Evolutionary conservation across 2,329 filamentous ascomycete species (phyloP), one percentile per base, ranked within the genome.

Genomic region (Colletotrichum salicis): DNA sequence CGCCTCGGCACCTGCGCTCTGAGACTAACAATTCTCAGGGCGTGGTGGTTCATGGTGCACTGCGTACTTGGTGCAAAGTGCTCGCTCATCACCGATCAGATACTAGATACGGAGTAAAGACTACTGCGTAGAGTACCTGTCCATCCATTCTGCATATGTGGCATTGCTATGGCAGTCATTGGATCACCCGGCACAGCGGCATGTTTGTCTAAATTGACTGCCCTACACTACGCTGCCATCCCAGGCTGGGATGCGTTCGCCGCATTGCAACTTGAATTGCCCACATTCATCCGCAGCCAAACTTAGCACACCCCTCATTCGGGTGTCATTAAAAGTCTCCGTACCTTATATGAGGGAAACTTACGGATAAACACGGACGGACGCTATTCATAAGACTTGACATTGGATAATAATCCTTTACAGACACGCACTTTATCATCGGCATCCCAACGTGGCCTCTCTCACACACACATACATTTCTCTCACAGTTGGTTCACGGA

Each of bases 161-260:
- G n/a, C 41, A 48, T 48, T 48, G 41, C 41, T 48, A 22, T 22
- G n/a, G 24, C 41, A 56, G 35, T 19, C 31, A 60, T 48, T 63
- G 60, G 48, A 52, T n/a, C 48, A n/a, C 27, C 15, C 67, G 57
- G 52, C 68, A 67, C 13, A 51, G 24, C 68, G 65, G 64, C 69
- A 71, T 68, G 64, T 71, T 64, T 59, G 64, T 71, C 52, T 54
- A 68, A 58, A 64, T 71, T 71, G 64, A 48, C 69, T 71, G 22
- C 64, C 69, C 64, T 71, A 68, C 69, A 55, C 67, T 59, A 62
- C 52, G 56, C 31, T 11, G n/a, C 8, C 51, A 27, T 37, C 48
- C 19, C 45, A 22, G 27, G 19, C 37, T 19, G 15, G 37, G 15
- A 41, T 52, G 60, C 48, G 13, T 5, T 27, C 52, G 19, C 52